Evolutionary conservation across 2,329 filamentous ascomycete genomes (phyloP).

Genomic region (Acarospora socialis): DNA sequence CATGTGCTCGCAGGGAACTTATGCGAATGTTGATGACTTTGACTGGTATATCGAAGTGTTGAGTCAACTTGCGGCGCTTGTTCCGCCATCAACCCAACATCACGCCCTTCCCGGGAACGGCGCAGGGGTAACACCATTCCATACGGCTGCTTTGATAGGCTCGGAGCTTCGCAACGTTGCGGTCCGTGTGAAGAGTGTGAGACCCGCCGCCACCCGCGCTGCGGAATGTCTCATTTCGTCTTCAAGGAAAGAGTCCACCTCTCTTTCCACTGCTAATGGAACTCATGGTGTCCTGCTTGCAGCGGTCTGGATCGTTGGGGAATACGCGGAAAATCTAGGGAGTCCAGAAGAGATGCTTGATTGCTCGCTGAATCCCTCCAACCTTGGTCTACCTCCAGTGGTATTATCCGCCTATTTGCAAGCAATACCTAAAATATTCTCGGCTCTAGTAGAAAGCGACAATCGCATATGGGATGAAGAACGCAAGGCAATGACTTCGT

Average conservation of each 20-base stretch:
- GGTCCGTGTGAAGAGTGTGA: slow-evolving; percentile 76
- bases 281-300: slow-evolving; percentile 55
- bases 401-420: slow-evolving; percentile 71
- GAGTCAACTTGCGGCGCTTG: slow-evolving; percentile 63
- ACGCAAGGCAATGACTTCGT: slow-evolving; percentile 57
- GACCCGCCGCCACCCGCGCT: slow-evolving; percentile 65
- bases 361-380: slow-evolving; percentile 56
- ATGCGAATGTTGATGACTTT: slow-evolving; percentile 74
- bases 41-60: slow-evolving; percentile 95
- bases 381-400: slow-evolving; percentile 42
- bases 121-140: slow-evolving; percentile 1
- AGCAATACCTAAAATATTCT: slow-evolving; percentile 72
- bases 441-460: slow-evolving; percentile 52
- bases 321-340: slow-evolving; percentile 62
- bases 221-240: slow-evolving; percentile 54
- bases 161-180: slow-evolving; percentile 79
- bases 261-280: slow-evolving; percentile 40
- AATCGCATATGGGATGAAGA: slow-evolving; percentile 54
- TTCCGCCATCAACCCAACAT: slow-evolving; percentile 19
- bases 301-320: slow-evolving; percentile 73
- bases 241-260: slow-evolving; percentile 41
- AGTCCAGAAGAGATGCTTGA: slow-evolving; percentile 59
- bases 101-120: slow-evolving; percentile 15
- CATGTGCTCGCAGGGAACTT: slow-evolving; percentile 85
- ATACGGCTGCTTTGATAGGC: no score